phyloP scores from a whole-genome alignment of 1,139 yeast genomes.

The Hansenula anomala region DNA sequence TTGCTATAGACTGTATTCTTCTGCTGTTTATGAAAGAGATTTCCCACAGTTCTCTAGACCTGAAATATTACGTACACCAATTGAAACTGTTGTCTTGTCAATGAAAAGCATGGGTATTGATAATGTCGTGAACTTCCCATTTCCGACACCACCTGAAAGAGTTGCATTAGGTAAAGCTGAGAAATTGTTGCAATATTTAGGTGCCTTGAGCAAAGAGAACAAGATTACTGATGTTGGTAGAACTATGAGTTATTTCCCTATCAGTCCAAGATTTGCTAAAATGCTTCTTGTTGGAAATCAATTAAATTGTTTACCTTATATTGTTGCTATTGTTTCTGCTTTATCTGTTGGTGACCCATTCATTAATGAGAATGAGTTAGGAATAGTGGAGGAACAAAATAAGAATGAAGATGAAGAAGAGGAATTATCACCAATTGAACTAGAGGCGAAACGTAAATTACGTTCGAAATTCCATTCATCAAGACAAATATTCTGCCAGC shows the following conservation, averaged over 20 bases:
- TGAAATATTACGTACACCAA: slow-evolving; percentile 92
- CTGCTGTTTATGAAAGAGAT: slow-evolving; percentile 90
- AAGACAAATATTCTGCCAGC: slow-evolving; percentile 52
- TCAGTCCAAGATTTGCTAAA: slow-evolving; percentile 90
- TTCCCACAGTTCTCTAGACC: slow-evolving; percentile 82
- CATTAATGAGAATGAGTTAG: slow-evolving; percentile 66
- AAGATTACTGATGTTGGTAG: slow-evolving; percentile 73
- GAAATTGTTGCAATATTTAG: slow-evolving; percentile 61
- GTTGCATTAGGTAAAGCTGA: slow-evolving; percentile 60
- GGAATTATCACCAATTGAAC: slow-evolving; percentile 29
- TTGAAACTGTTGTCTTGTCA: slow-evolving; percentile 86
- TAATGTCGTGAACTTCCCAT: slow-evolving; percentile 86
- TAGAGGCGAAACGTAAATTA: slow-evolving; percentile 38
- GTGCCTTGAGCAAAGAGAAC: slow-evolving; percentile 61
- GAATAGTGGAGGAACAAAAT: slow-evolving; percentile 32
- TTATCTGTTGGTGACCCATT: slow-evolving; percentile 94
- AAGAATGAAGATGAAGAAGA: slow-evolving; percentile 25
- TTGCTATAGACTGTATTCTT: slow-evolving; percentile 85
- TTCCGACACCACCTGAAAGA: slow-evolving; percentile 90
- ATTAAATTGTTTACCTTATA: slow-evolving; percentile 75
- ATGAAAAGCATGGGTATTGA: slow-evolving; percentile 98
- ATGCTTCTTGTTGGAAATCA: slow-evolving; percentile 88
- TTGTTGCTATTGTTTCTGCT: slow-evolving; percentile 88
- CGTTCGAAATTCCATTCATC: slow-evolving; percentile 51
- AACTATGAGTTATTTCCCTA: slow-evolving; percentile 86